These are phyloP conservation scores for Colletotrichum horii DNA, from an alignment of 2,329 filamentous ascomycete species.

Conservation along the genomic window DNA sequence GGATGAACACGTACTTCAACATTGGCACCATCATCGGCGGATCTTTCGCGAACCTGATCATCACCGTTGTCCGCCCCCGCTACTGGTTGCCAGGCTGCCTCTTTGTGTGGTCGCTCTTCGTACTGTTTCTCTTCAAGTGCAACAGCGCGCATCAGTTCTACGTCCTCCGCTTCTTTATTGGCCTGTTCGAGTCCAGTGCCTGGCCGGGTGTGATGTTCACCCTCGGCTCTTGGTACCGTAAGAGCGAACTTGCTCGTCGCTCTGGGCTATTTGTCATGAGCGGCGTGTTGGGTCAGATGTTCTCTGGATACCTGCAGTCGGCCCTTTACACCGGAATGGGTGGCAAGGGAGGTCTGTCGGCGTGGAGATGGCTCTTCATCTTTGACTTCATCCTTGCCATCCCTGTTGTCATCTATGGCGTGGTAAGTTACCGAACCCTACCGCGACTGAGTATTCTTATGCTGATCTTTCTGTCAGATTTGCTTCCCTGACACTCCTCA, in stretches of 20 bases:
- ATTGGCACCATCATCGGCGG: slow-evolving; percentile 52
- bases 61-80: slow-evolving; percentile 47
- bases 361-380: slow-evolving; percentile 44
- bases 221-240: slow-evolving; percentile 65
- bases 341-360: slow-evolving; percentile 34
- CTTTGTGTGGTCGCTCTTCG: slow-evolving; percentile 42
- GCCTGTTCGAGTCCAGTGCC: slow-evolving; percentile 59
- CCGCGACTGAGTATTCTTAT: background rate
- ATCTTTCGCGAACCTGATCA: slow-evolving; percentile 46
- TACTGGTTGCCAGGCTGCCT: slow-evolving; percentile 45
- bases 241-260: slow-evolving; percentile 60
- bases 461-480: background rate
- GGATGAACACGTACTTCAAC: slow-evolving; percentile 51
- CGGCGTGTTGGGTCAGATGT: slow-evolving; percentile 51
- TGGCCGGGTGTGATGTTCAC: slow-evolving; percentile 60
- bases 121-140: slow-evolving; percentile 45
- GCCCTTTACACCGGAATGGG: slow-evolving; percentile 37
- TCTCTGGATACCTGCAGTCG: slow-evolving; percentile 38
- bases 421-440: slow-evolving; percentile 9
- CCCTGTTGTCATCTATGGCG: slow-evolving; percentile 40
- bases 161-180: slow-evolving; percentile 58
- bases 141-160: slow-evolving; percentile 44
- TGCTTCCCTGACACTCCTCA: slow-evolving; percentile 49
- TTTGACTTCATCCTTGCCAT: slow-evolving; percentile 41
- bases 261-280: slow-evolving; percentile 64